Conservation (phyloP, 129 eudicot species). For the Sambucus nigra region DNA sequence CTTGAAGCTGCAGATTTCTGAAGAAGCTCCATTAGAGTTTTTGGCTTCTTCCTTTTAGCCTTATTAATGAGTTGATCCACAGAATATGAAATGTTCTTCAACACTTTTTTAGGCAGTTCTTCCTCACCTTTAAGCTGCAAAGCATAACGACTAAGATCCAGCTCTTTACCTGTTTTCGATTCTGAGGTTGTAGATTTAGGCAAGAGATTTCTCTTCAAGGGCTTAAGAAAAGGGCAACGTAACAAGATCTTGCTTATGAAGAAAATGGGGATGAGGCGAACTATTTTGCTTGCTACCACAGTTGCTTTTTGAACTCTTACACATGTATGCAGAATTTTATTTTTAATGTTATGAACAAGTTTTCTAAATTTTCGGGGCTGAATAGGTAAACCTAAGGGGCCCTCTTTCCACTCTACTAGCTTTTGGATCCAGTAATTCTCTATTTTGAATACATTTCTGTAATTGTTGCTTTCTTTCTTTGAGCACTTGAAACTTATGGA, state of each 20-base stretch:
- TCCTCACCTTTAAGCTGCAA: no score
- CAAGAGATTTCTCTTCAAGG: no score
- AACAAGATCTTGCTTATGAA: background rate
- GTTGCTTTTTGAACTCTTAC: slow-evolving; percentile 17
- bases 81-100: slow-evolving; percentile 5
- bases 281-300: slow-evolving; percentile 34
- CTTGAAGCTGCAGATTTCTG: slow-evolving; percentile 15
- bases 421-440: no score
- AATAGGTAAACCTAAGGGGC: no score
- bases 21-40: slow-evolving; percentile 12
- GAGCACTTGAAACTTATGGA: slow-evolving; percentile 6
- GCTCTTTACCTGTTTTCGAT: no score
- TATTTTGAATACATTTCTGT: background rate
- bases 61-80: slow-evolving; percentile 14
- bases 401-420: no score
- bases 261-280: no score
- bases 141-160: no score
- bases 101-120: slow-evolving; percentile 6
- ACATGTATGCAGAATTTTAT: background rate
- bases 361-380: no score
- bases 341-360: no score
- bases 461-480: background rate
- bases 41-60: slow-evolving; percentile 20
- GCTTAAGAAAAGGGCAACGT: no score
- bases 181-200: no score